Conservation (phyloP, 148 eudicot species). For the Cornus controversa region DNA sequence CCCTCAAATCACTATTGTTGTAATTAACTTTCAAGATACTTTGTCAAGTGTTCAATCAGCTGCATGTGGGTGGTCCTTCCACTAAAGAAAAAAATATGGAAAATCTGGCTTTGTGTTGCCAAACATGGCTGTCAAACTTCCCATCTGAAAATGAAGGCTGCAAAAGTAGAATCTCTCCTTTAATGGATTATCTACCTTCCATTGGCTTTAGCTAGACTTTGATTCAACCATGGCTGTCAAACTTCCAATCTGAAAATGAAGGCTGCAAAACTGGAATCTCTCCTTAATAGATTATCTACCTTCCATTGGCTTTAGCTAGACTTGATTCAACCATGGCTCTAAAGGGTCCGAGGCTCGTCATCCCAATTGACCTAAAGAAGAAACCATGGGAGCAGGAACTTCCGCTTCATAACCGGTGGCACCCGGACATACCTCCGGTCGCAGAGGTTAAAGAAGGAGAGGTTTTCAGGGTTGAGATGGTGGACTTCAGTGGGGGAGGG, state of each 20-base stretch:
- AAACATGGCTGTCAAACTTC: constrained; percentile 15
- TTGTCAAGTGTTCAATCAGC: background rate
- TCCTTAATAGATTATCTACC: background rate
- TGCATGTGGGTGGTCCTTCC: constrained; percentile 15
- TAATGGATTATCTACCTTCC: constrained; percentile 4
- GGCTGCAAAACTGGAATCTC: background rate
- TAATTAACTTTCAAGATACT: background rate
- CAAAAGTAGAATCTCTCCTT: background rate
- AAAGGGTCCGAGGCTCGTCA: constrained; percentile 44
- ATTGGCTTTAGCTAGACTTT: background rate
- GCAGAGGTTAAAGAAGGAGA: constrained; percentile 51
- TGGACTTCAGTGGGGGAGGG: constrained; percentile 63
- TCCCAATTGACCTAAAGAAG: constrained; percentile 56
- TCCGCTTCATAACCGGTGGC: constrained; percentile 81
- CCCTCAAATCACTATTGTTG: background rate
- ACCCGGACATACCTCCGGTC: constrained; percentile 64
- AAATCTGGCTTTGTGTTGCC: background rate
- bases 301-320: background rate
- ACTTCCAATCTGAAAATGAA: background rate
- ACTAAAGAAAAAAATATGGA: background rate
- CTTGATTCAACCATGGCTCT: constrained; percentile 21
- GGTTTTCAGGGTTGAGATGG: constrained; percentile 81
- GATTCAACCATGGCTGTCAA: constrained; percentile 10
- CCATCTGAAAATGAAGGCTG: background rate
- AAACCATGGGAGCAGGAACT: constrained; percentile 63